Percentiles rank a stretch among this genome's conserved stretches.
These are phyloP conservation scores for Solanum sitiens DNA, from an alignment of 257 asterid genomes.

Conservation along the genomic window DNA sequence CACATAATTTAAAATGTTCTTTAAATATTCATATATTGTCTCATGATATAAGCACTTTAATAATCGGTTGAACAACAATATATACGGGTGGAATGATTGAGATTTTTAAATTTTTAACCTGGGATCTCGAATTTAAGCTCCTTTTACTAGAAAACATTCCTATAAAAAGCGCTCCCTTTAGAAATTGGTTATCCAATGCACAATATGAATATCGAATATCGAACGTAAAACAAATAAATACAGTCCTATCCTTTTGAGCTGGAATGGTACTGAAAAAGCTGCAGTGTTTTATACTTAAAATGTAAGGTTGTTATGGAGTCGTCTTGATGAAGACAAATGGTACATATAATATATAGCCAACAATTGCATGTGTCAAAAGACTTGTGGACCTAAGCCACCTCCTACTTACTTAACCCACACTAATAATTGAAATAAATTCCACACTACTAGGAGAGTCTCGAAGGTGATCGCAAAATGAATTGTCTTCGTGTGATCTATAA, in stretches of 20 bases:
- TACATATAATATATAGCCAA: neutral
- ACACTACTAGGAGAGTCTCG: neutral
- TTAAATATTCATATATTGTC: neutral
- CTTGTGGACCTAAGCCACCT: neutral
- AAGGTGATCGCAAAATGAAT: neutral
- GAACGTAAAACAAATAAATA: neutral
- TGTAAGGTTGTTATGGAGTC: neutral
- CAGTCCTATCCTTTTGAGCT: neutral
- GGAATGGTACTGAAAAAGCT: neutral
- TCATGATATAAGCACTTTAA: neutral
- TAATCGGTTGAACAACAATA: neutral
- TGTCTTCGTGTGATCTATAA: neutral
- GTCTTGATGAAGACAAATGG: neutral
- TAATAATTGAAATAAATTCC: neutral
- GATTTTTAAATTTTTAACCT: too few relatives aligned
- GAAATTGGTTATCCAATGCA: neutral
- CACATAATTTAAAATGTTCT: neutral
- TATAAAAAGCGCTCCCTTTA: too few relatives aligned
- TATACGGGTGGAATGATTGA: neutral
- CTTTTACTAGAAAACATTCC: neutral
- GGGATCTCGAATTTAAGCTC: neutral
- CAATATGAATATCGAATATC: neutral
- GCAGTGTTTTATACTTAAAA: neutral
- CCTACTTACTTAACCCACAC: neutral
- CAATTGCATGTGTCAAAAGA: neutral